Evolutionary conservation across 495 filamentous ascomycete genomes (phyloP).

Genomic region (Clavariopsis aquatica): DNA sequence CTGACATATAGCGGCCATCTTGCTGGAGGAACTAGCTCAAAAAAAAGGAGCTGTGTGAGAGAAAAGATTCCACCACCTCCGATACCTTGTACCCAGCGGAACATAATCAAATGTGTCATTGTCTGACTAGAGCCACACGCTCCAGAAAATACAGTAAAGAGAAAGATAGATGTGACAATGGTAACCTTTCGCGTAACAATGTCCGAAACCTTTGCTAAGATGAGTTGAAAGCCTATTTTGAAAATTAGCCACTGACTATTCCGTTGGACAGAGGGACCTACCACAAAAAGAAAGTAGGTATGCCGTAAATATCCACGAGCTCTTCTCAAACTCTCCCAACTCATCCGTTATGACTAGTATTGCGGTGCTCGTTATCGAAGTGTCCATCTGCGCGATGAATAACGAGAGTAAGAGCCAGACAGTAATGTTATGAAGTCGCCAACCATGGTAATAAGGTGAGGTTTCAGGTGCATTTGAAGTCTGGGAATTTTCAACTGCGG

Average conservation of each 20-base stretch:
- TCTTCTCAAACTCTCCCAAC: neutral
- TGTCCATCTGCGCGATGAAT: neutral
- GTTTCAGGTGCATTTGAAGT: too few relatives aligned
- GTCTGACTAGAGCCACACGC: slow-evolving; percentile 1
- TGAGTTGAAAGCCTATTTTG: neutral
- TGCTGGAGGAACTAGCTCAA: slow-evolving; percentile 50
- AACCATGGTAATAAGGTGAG: too few relatives aligned
- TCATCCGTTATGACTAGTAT: neutral
- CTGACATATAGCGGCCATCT: slow-evolving; percentile 44
- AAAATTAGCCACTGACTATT: too few relatives aligned
- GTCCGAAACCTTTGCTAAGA: neutral
- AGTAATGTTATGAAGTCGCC: neutral
- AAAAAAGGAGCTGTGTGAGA: slow-evolving; percentile 55
- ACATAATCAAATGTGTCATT: slow-evolving; percentile 5
- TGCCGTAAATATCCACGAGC: neutral
- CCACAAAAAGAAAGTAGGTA: too few relatives aligned
- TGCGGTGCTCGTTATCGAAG: neutral
- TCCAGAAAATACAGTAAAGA: neutral
- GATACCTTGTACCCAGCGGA: slow-evolving; percentile 14
- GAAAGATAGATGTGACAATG: neutral
- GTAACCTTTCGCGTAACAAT: neutral
- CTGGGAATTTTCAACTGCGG: too few relatives aligned
- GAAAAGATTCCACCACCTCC: slow-evolving; percentile 27
- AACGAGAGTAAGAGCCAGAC: too few relatives aligned
- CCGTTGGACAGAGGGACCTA: too few relatives aligned